Evolutionary conservation across 2,329 filamentous ascomycete genomes (phyloP), one percentile per base, ranked within the genome.

Genomic region (Xylaria sp.): DNA sequence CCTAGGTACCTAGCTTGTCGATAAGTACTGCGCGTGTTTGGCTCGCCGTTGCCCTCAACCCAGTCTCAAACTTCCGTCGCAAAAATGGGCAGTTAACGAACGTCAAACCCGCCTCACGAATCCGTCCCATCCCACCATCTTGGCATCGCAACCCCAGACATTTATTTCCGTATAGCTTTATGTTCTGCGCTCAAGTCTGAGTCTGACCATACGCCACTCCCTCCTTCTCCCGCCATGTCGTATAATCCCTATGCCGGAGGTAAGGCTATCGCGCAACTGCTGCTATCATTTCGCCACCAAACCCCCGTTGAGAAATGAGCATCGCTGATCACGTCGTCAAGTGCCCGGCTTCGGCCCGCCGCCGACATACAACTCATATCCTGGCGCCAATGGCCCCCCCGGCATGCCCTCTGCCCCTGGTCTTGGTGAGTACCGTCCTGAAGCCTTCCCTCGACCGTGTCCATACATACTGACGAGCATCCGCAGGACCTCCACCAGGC

Each of bases 401-500:
- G 88, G 88, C 62, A 89, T 92, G 86, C 89, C 86, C 67, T 87
- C 89, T 70, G 90, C 91, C 71, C 91, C 92, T 70, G 92, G 91
- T 78, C 87, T 93, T 85, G 91, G 92, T 94, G 84, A 77, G 85
- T 62, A 49, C 29, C 23, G 19, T 54, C 41, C 27, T 33, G 38
- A 27, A 10, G 13, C 21, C 25, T n/a, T 33, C n/a, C 37, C 47
- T 54, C 29, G 46, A 58, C 59, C 54, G 49, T 38, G n/a, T 19
- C 17, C 13, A 60, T 33, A 21, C 38, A 58, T 66, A 52, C 62
- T 72, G 31, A 72, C 63, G 37, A 37, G 41, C 68, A 29, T 66
- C 31, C 64, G 17, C 64, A 92, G 90, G 86, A 77, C 85, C 89
- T 77, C 90, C 91, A 74, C 90, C 91, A 80, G 91, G 90, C 80